Base-by-base conservation (phyloP, 768 basidiomycete genomes). In the Agrocybe chaxingu region DNA sequence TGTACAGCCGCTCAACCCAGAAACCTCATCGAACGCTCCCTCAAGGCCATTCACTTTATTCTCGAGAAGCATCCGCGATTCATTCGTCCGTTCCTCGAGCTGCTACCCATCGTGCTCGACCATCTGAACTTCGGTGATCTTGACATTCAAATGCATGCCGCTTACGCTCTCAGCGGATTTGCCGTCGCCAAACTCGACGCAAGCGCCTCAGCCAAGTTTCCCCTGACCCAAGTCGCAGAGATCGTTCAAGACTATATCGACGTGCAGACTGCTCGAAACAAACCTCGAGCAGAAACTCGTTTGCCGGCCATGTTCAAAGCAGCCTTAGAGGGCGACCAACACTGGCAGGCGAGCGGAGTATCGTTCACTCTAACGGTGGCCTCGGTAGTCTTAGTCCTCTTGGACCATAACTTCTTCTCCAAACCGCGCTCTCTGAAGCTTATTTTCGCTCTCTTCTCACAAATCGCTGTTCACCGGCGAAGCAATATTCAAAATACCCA, bases 141-240 rank as follows among this genome's bases (percentile, higher is more conserved):
- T 6, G 61, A 63, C 7, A 47, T 65, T 36, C 79, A 85, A 36
- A 55, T 75, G 0, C 73, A 79, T 48, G 82, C 87, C 2, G 79
- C 78, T 7, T 71, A 79, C 56, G 81, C 82, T 2, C 69, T 87
- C 0, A 74, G 77, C 35, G 78, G 81, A 2, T 75, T 84, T 45
- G 79, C 77, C 8, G 56, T 73, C 3, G 81, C 70, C 1, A 75
- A 71, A 53, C 56, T 70, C 39, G 44, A 48, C 1, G 41, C 48
- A 24, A 56, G 51, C 42, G 43, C 49, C 32, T 45, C 49, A 50
- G 16, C 55, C 34, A 35, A 51, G 37, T 62, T 58, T 35, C 59
- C 61, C 45, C 63, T 67, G 51, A 45, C 62, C 33, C 24, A 48
- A 11, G 51, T 70, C 8, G 65, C 69, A 9, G 29, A 60, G 30